Conservation (phyloP, 768 basidiomycete genomes). For the Hirschioporus abietinus region DNA sequence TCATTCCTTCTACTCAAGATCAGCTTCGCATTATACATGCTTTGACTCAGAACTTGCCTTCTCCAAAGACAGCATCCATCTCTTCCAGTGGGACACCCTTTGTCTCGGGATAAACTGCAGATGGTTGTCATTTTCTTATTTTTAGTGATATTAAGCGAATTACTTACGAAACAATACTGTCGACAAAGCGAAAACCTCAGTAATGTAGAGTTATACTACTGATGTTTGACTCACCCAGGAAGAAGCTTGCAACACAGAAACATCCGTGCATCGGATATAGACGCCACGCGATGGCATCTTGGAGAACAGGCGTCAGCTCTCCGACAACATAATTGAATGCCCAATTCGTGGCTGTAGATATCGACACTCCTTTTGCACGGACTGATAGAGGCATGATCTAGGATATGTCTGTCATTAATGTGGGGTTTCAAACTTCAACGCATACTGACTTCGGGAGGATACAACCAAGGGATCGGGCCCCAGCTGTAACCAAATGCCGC, state of each 20-base stretch:
- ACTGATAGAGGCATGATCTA: constrained; percentile 87
- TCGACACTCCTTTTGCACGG: constrained; percentile 91
- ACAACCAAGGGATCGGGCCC: constrained; percentile 87
- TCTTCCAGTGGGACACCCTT: constrained; percentile 86
- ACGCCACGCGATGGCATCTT: constrained; percentile 85
- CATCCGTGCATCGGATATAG: constrained; percentile 95
- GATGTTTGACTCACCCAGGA: constrained; percentile 49
- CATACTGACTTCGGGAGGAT: constrained; percentile 68
- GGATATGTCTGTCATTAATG: constrained; percentile 9
- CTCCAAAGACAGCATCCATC: constrained; percentile 87
- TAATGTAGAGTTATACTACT: neutral
- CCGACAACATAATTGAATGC: constrained; percentile 90
- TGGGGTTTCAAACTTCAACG: neutral
- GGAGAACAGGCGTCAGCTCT: constrained; percentile 78
- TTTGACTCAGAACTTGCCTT: constrained; percentile 44
- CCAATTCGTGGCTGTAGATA: constrained; percentile 80
- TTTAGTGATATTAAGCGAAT: neutral
- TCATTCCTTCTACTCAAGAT: neutral
- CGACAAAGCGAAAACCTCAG: constrained; percentile 9
- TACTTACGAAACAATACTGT: constrained; percentile 72
- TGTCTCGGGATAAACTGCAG: constrained; percentile 77
- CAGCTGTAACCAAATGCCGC: constrained; percentile 90
- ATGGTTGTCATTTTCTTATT: neutral
- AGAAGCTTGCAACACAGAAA: constrained; percentile 82
- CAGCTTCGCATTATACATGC: neutral